phyloP scores from a whole-genome alignment of 176 grass and related monocot species.

The Guadua angustifolia region DNA sequence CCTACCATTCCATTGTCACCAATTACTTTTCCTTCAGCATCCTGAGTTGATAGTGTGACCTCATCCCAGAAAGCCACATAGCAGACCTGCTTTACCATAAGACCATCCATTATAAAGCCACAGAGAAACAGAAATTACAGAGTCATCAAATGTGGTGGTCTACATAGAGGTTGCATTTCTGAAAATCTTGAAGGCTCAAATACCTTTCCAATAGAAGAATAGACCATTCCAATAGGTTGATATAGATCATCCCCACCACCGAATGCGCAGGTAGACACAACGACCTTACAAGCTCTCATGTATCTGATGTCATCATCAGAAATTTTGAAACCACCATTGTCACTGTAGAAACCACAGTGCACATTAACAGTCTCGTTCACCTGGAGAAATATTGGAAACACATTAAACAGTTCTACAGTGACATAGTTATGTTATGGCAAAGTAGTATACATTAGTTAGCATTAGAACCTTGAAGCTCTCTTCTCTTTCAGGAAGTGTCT shows the following conservation, averaged over 20 bases:
- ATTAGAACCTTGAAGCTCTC: slow-evolving; percentile 85
- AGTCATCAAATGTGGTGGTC: slow-evolving; percentile 3
- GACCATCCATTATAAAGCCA: slow-evolving; percentile 27
- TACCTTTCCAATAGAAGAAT: slow-evolving; percentile 78
- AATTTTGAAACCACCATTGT: slow-evolving; percentile 89
- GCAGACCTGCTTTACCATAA: slow-evolving; percentile 68
- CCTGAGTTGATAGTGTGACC: slow-evolving; percentile 68
- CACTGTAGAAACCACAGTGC: slow-evolving; percentile 86
- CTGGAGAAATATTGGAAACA: slow-evolving; percentile 43
- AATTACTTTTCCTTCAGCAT: slow-evolving; percentile 80
- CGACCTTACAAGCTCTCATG: slow-evolving; percentile 79
- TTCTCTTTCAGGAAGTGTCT: slow-evolving; percentile 75
- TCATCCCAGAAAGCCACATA: slow-evolving; percentile 95
- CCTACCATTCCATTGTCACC: slow-evolving; percentile 70
- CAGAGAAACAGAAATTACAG: background rate
- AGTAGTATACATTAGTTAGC: slow-evolving; percentile 8
- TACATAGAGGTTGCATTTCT: slow-evolving; percentile 8
- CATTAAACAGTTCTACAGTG: slow-evolving; percentile 17
- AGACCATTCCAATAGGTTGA: slow-evolving; percentile 92
- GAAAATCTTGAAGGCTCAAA: slow-evolving; percentile 25
- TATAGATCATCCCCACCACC: slow-evolving; percentile 95
- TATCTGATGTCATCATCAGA: slow-evolving; percentile 69
- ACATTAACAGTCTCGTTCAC: slow-evolving; percentile 57
- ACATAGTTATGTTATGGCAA: background rate
- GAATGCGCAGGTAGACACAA: slow-evolving; percentile 89